Base-by-base conservation (phyloP, 2,329 filamentous ascomycete genomes). In the Pseudophaeomoniella oleicola region DNA sequence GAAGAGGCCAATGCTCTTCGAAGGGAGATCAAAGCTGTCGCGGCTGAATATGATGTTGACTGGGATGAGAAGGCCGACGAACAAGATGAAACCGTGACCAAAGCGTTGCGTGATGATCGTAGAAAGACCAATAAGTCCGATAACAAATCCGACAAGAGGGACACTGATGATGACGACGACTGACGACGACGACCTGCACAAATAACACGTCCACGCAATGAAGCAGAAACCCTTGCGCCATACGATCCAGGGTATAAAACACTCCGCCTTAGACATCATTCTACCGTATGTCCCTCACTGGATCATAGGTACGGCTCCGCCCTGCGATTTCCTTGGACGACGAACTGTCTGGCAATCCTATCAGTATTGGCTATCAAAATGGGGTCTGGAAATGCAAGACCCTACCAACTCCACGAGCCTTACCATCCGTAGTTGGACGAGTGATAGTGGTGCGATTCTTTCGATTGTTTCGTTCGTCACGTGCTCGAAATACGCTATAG, bases 1-100 rank as follows among this genome's bases (percentile, higher is more conserved):
- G 75, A 86, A 34, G 85, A 93, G 43, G 83, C 77, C 0, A 94
- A 93, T 52, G 60, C 69, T 2, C 57, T 94, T 44, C 63, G 86
- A 4, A 71, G 69, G 44, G 87, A 94, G 58, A 81, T 94, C 55
- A 81, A 80, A 58, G 68, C 69, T 12, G 72, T 92, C 5, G 85
- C 87, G 0, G 72, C 77, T 19, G 85, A 94, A 58, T 94, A 94
- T 54, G 85, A 92, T 47, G 83, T 87, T 5, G 83, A 88, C 36
- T 94, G 85, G 83, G 74, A 93, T 48, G 84, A 90, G 61, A 69
- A 67, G 42, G 64, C 63, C 43, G 82, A 92, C 45, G 73, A 88
- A 36, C 75, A 74, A 10, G 72, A 79, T 47, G 69, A 80, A 44
- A 60, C 56, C 38, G 69, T 75, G 14, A 63, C 60, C 2, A 58